phyloP scores from a whole-genome alignment of 2,329 filamentous ascomycete species.

The Xylariaceae sp. region DNA sequence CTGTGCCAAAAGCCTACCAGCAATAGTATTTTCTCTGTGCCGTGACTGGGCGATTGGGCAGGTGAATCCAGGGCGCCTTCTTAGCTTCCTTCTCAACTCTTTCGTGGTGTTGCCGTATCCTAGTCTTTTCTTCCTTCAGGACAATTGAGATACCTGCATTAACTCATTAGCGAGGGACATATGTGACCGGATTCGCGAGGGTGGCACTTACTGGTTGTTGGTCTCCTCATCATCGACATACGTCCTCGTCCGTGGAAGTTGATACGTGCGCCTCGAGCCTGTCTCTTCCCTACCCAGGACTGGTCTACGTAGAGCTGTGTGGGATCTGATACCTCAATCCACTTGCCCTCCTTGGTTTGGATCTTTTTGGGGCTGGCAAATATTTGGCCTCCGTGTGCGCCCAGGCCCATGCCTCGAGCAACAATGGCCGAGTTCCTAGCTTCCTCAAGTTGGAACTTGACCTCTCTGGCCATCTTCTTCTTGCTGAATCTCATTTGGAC shows the following conservation, averaged over 20 bases:
- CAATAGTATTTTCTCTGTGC: conserved; percentile 86
- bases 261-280: conserved; percentile 50
- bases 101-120: conserved; percentile 76
- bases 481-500: conserved; percentile 92
- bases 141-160: conserved; percentile 66
- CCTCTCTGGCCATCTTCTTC: conserved; percentile 84
- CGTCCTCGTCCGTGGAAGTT: conserved; percentile 75
- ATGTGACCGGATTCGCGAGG: conserved; percentile 2
- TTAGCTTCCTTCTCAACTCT: conserved; percentile 69
- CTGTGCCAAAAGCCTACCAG: conserved; percentile 56
- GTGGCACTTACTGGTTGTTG: conserved; percentile 65
- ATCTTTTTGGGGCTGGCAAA: conserved; percentile 50
- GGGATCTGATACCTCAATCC: conserved; percentile 65
- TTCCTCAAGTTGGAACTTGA: conserved; percentile 73
- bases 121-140: conserved; percentile 90
- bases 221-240: conserved; percentile 63
- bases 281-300: conserved; percentile 84
- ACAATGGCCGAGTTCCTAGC: conserved; percentile 79
- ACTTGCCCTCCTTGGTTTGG: conserved; percentile 69
- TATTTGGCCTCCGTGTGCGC: conserved; percentile 35
- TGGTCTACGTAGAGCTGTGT: conserved; percentile 87
- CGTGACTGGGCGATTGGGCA: conserved; percentile 80
- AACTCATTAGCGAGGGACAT: conserved; percentile 13
- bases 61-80: conserved; percentile 77
- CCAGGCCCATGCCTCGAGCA: conserved; percentile 78